A percentile compares a stretch with the other conserved stretches of the same genome.
These are phyloP conservation scores for Lithospermum erythrorhizon DNA, from an alignment of 257 asterid genomes.

Conservation along the genomic window DNA sequence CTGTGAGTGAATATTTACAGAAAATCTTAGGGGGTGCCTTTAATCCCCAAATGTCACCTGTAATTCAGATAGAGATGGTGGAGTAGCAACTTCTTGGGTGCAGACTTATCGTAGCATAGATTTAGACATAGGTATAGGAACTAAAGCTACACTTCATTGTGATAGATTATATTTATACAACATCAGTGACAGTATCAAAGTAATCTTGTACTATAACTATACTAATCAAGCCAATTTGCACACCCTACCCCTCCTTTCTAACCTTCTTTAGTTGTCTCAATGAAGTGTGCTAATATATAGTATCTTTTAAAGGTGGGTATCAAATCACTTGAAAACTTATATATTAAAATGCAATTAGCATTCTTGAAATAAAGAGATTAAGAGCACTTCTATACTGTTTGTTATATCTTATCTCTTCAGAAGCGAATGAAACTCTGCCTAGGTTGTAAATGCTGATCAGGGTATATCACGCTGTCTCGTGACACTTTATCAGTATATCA, in stretches of 20 bases:
- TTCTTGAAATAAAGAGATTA: slow-evolving; percentile 5
- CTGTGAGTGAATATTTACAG: too few species aligned
- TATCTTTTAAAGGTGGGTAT: not conserved
- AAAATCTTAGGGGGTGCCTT: too few species aligned
- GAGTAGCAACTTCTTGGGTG: not conserved
- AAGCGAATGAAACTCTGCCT: slow-evolving; percentile 94
- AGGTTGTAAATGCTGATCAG: slow-evolving; percentile 89
- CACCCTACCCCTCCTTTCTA: not conserved
- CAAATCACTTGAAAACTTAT: too few species aligned
- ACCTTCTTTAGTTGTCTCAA: not conserved
- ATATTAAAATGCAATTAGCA: too few species aligned
- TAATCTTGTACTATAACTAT: not conserved
- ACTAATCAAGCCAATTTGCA: not conserved
- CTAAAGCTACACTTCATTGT: not conserved
- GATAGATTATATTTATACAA: not conserved
- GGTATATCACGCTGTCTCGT: slow-evolving; percentile 98
- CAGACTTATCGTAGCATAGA: not conserved
- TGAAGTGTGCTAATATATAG: not conserved
- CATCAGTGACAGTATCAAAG: not conserved
- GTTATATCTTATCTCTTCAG: slow-evolving; percentile 96
- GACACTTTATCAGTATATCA: slow-evolving; percentile 44
- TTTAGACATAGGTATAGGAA: not conserved
- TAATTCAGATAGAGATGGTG: not conserved
- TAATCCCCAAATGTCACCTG: too few species aligned
- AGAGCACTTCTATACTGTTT: slow-evolving; percentile 50